These are phyloP conservation scores for Mycena metata DNA, from an alignment of 768 basidiomycete genomes.

Conservation along the genomic window DNA sequence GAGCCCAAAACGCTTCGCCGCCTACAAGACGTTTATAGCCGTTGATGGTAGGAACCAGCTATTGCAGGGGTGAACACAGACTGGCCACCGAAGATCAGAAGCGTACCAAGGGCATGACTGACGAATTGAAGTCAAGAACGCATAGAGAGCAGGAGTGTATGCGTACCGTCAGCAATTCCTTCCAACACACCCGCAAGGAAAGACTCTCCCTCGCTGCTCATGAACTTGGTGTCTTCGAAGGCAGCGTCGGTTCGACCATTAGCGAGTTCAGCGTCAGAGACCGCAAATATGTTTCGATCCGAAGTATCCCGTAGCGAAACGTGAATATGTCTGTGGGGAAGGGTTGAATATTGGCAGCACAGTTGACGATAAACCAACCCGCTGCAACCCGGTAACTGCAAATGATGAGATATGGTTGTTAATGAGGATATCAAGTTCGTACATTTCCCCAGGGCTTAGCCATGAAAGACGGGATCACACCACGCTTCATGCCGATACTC, in stretches of 20 bases:
- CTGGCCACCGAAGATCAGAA: neutral
- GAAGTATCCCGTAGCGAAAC: conserved; percentile 81
- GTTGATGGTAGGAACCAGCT: conserved; percentile 93
- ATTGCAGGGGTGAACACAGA: neutral
- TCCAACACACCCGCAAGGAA: conserved; percentile 96
- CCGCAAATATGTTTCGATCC: conserved; percentile 87
- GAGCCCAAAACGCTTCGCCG: conserved; percentile 95
- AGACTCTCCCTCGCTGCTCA: conserved; percentile 87
- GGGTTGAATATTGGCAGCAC: conserved; percentile 9
- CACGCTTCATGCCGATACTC: conserved; percentile 90
- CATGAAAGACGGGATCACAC: conserved; percentile 97
- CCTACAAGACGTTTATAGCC: conserved; percentile 97
- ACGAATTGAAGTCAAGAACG: conserved; percentile 6
- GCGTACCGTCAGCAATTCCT: conserved; percentile 89
- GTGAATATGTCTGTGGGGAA: conserved; percentile 80
- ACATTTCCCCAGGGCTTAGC: conserved; percentile 97
- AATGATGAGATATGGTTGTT: conserved; percentile 15
- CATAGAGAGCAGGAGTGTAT: neutral
- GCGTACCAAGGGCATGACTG: conserved; percentile 87
- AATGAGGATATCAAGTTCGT: conserved; percentile 42
- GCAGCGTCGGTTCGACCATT: conserved; percentile 78
- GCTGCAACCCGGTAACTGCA: conserved; percentile 93
- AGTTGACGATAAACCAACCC: conserved; percentile 66
- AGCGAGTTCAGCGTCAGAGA: conserved; percentile 70
- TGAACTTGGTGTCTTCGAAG: conserved; percentile 85